These are phyloP conservation scores for Pseudocercospora eumusae DNA, from an alignment of 2,329 filamentous ascomycete genomes.

Conservation along the genomic window DNA sequence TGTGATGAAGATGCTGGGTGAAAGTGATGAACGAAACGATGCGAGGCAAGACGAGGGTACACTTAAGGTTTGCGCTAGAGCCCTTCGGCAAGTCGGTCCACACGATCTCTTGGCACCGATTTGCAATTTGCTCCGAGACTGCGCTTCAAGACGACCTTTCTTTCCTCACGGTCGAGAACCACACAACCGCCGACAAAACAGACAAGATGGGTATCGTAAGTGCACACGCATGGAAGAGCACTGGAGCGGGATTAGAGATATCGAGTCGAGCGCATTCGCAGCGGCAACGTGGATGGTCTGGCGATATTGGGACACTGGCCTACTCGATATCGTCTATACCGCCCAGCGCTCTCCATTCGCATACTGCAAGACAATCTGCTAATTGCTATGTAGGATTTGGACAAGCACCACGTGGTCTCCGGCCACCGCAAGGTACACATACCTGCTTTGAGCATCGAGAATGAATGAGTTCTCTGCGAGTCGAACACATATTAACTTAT, in stretches of 20 bases:
- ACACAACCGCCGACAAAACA: slow-evolving; percentile 22
- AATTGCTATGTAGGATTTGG: slow-evolving; percentile 23
- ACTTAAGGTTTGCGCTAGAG: background rate
- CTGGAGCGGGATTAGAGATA: background rate
- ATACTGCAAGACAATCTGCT: background rate
- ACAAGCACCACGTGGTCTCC: slow-evolving; percentile 33
- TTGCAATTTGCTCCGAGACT: background rate
- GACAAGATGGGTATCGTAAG: slow-evolving; percentile 29
- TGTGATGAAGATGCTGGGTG: background rate
- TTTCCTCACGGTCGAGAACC: slow-evolving; percentile 22
- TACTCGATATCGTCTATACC: slow-evolving; percentile 1
- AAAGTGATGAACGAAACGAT: background rate
- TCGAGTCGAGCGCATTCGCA: background rate
- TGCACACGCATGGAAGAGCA: background rate
- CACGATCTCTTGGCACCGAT: background rate
- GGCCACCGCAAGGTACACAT: slow-evolving; percentile 36
- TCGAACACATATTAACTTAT: slow-evolving; percentile 24
- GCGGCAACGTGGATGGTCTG: background rate
- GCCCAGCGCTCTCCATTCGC: background rate
- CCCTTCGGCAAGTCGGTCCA: background rate
- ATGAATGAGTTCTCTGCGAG: slow-evolving; percentile 28
- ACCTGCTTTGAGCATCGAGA: slow-evolving; percentile 27
- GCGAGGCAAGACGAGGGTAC: no score
- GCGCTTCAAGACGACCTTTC: slow-evolving; percentile 3
- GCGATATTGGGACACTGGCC: background rate